Evolutionary conservation across 306 rosid species (phyloP).

Genomic region (Acacia crassicarpa): DNA sequence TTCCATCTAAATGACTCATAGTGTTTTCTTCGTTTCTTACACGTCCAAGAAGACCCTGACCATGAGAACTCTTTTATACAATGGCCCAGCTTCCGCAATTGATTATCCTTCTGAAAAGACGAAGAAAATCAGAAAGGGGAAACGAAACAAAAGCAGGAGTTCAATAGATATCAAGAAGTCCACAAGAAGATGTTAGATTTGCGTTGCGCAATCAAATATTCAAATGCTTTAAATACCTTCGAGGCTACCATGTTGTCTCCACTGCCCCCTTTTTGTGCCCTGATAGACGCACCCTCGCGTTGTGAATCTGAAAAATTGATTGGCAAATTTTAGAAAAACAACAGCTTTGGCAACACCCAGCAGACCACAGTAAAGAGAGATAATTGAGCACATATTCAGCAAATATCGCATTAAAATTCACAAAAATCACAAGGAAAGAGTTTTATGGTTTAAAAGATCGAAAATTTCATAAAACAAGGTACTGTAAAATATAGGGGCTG

Average conservation of each 20-base stretch:
- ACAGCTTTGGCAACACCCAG: background rate
- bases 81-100: constrained; percentile 34
- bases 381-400: background rate
- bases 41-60: constrained; percentile 67
- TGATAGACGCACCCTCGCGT: background rate
- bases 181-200: background rate
- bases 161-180: background rate
- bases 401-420: background rate
- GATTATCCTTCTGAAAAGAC: constrained; percentile 45
- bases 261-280: constrained; percentile 33
- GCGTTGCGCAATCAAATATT: background rate
- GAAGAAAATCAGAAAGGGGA: background rate
- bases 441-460: background rate
- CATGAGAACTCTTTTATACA: constrained; percentile 52
- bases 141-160: background rate
- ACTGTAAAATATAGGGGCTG: background rate
- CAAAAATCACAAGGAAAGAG: background rate
- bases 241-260: constrained; percentile 33
- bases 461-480: background rate
- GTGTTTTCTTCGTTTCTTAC: constrained; percentile 69
- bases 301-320: constrained; percentile 43
- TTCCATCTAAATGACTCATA: constrained; percentile 63
- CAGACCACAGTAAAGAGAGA: background rate
- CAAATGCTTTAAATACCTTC: constrained; percentile 53
- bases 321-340: background rate